Percentiles rank a stretch among this genome's conserved stretches.
phyloP scores from a whole-genome alignment of 2,329 filamentous ascomycete species.

The Penicillium griseofulvum region DNA sequence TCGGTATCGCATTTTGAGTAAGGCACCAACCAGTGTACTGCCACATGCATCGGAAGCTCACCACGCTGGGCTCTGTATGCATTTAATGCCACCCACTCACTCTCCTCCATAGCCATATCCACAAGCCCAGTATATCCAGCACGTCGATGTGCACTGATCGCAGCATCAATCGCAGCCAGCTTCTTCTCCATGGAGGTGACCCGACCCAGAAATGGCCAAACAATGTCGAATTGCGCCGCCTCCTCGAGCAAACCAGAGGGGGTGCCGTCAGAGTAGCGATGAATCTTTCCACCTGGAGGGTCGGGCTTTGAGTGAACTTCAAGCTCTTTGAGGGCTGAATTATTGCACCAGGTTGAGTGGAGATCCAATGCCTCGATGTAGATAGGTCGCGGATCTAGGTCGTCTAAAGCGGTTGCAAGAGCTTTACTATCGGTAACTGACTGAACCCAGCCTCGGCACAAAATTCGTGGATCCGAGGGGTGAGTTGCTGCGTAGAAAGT shows the following conservation, averaged over 20 bases:
- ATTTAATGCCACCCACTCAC: slow-evolving; percentile 45
- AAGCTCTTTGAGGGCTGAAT: slow-evolving; percentile 47
- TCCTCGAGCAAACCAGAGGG: slow-evolving; percentile 48
- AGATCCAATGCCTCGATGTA: slow-evolving; percentile 51
- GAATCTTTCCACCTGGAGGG: slow-evolving; percentile 48
- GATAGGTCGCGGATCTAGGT: slow-evolving; percentile 48
- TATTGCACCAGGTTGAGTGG: slow-evolving; percentile 53
- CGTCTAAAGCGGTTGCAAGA: slow-evolving; percentile 46
- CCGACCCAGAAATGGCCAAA: slow-evolving; percentile 49
- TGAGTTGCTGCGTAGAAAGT: slow-evolving; percentile 35
- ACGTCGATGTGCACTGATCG: slow-evolving; percentile 43
- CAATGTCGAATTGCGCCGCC: slow-evolving; percentile 44
- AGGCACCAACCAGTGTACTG: slow-evolving; percentile 49
- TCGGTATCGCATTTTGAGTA: slow-evolving; percentile 39
- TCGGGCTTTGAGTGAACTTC: slow-evolving; percentile 40
- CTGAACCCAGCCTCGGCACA: slow-evolving; percentile 52
- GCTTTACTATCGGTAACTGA: slow-evolving; percentile 45
- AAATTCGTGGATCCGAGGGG: slow-evolving; percentile 41
- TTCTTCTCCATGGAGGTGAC: slow-evolving; percentile 45
- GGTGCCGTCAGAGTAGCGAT: slow-evolving; percentile 42
- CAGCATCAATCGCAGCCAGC: slow-evolving; percentile 39
- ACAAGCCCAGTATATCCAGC: slow-evolving; percentile 50
- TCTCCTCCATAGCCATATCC: slow-evolving; percentile 54
- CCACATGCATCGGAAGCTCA: slow-evolving; percentile 41
- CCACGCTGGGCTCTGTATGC: slow-evolving; percentile 32